Conservation (phyloP, 495 filamentous ascomycete species). For the Aspergillus bridgeri region DNA sequence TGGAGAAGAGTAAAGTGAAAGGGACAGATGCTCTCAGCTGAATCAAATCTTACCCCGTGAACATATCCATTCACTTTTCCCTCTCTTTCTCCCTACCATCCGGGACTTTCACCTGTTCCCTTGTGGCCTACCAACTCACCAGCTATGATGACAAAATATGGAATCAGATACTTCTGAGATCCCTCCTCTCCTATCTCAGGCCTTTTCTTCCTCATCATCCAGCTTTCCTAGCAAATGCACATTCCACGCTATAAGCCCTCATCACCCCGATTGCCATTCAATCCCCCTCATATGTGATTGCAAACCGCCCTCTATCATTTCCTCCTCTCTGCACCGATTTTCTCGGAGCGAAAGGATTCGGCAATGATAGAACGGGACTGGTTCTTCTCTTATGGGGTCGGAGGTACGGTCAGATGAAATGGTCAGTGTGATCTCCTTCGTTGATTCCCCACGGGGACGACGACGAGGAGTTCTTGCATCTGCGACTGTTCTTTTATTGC, state of each 20-base stretch:
- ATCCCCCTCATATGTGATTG: slow-evolving; percentile 5
- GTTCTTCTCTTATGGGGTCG: slow-evolving; percentile 3
- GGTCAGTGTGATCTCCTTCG: background rate
- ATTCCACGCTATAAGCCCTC: slow-evolving; percentile 2
- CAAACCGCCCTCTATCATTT: slow-evolving; percentile 25
- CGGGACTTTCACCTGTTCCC: slow-evolving; percentile 1
- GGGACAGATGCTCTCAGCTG: slow-evolving; percentile 57
- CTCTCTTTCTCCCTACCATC: slow-evolving; percentile 4
- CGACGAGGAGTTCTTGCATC: background rate
- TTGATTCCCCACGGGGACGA: background rate
- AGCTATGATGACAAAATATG: slow-evolving; percentile 46
- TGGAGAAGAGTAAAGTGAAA: slow-evolving; percentile 69
- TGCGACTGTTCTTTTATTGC: background rate
- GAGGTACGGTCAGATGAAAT: background rate
- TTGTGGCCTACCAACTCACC: slow-evolving; percentile 10
- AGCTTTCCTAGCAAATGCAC: background rate
- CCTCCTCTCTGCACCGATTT: background rate
- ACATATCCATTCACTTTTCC: slow-evolving; percentile 2
- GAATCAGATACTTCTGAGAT: slow-evolving; percentile 54
- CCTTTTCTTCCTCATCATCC: slow-evolving; percentile 9
- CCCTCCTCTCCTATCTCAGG: slow-evolving; percentile 8
- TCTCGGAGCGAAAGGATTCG: slow-evolving; percentile 1
- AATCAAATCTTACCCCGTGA: slow-evolving; percentile 5
- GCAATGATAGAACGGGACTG: background rate
- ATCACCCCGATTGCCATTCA: background rate